Base-by-base conservation (phyloP, 1,139 yeast genomes). In the Yarrowia galli region DNA sequence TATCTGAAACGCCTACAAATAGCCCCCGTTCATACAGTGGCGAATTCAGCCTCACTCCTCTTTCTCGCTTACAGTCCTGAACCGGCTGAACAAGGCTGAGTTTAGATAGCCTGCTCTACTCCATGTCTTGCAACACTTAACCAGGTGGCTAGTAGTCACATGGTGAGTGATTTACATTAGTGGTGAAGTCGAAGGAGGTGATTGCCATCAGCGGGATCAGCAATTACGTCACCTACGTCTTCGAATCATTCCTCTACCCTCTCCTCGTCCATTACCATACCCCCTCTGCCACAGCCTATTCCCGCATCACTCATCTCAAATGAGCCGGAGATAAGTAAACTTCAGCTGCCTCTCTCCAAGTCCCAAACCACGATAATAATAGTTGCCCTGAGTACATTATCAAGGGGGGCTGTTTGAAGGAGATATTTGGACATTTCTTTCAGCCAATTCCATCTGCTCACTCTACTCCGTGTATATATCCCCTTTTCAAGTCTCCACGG, bases 311-410 rank as follows among this genome's bases (percentile, higher is more conserved):
- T 18, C 46, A 42, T 42, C 46, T 42, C 10, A 42, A 42, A 20
- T 42, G 45, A 28, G 32, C 10, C 56, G 56, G 56, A 49, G 56
- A 49, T 49, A 49, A 49, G 56, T 49, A 49, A 49, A 23, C 56
- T 49, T 32, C 20, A 20, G 40, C 40, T 49, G 56, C 25, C 40
- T 32, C 3, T 42, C 10, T 36, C 10, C 28, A 16, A 15, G 58
- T 51, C 60, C 45, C 58, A 51, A 51, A 32, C 54, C 23, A 49
- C 32, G 8, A 20, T 32, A 18, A 48, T 48, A 46, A 25, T 46
- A 32, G 38, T 28, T 9, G 12, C n/a, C n/a, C 7, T 32, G 54
- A 49, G 40, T 6, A 18, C 54, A 49, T 49, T 28, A 28, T 28
- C 32, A 49, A 16, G 10, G 18, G 3, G 35, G 20, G 32, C n/a